Percentiles rank a stretch among this genome's conserved stretches.
Evolutionary conservation across 306 rosid species (phyloP).

Genomic region (Quercus bicolor): DNA sequence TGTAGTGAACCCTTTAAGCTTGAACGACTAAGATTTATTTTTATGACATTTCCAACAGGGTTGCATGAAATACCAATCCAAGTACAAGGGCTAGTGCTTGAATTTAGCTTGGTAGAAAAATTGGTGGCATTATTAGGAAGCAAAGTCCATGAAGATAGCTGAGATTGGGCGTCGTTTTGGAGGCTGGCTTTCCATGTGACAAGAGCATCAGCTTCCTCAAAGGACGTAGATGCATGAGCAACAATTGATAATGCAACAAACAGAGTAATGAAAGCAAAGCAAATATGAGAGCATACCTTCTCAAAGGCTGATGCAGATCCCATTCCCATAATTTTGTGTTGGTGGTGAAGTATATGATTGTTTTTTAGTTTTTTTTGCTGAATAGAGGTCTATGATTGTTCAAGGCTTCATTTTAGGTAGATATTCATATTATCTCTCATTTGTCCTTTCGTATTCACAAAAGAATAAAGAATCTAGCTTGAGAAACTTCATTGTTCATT

Average conservation of each 20-base stretch:
- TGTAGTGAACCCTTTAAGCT: slow-evolving; percentile 36
- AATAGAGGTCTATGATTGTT: neutral
- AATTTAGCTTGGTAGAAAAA: slow-evolving; percentile 3
- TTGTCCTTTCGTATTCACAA: no score
- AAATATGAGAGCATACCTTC: neutral
- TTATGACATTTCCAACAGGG: slow-evolving; percentile 13
- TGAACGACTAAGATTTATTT: slow-evolving; percentile 14
- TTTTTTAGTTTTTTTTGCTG: no score
- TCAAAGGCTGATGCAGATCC: neutral
- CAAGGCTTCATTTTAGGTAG: no score
- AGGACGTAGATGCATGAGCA: neutral
- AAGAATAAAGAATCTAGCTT: no score
- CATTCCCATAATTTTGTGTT: neutral
- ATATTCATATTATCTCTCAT: no score
- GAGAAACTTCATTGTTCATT: no score
- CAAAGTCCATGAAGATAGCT: slow-evolving; percentile 19
- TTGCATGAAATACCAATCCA: slow-evolving; percentile 38
- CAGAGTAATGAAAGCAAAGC: slow-evolving; percentile 2
- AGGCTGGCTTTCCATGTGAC: slow-evolving; percentile 35
- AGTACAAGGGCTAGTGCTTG: slow-evolving; percentile 13
- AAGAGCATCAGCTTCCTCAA: slow-evolving; percentile 24
- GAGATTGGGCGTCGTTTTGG: neutral
- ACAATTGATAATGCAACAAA: neutral
- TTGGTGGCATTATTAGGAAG: neutral
- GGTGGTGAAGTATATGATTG: neutral